Base-by-base conservation (phyloP, 176 grass and related monocot species). In the Oryza longistaminata region DNA sequence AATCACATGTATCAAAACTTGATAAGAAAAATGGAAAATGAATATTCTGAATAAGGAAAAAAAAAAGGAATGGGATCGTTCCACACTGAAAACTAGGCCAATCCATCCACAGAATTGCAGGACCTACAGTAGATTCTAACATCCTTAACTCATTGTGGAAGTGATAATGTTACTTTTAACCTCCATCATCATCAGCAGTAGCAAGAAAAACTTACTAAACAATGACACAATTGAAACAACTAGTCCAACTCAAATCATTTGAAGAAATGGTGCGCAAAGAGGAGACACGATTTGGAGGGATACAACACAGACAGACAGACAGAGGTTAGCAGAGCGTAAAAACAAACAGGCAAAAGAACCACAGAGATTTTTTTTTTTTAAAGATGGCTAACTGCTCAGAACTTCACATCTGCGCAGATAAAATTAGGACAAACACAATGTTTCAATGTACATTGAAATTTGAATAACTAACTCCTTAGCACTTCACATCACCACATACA, bases 401-500 rank as follows among this genome's bases (percentile, higher is more conserved):
- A 61, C 21, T 61, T 22, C 21, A 22, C 58, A 61, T 22, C 19
- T 55, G 34, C 19, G 44, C 17, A 43, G 16, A n/a, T 0, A 25
- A 7, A 44, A 42, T 82, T 66, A 83, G 71, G 42, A 66, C 71
- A 58, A 21, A 58, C 3, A 5, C 50, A 31, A 16, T 7, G 7
- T 50, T 40, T 68, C 25, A 60, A 68, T 17, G 40, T 33, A 64
- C 81, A 77, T 19, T 77, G 31, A 79, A 72, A 17, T 74, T 79
- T 22, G 22, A 68, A 42, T 21, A 74, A 67, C 58, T 21, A 1
- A 31, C 29, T 31, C 29, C 58, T 22, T 21, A 61, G 58, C 21
- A 61, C 58, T 61, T 22, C 21, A 22, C 58, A 61, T 22, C 16
- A 43, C 25, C 26, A 58, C 13, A 43, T 16, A n/a, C 4, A 24